Percentiles rank a stretch among this genome's conserved stretches.
Evolutionary conservation across 108 stramenopile genomes (phyloP).

Genomic region (Cyclotella kingstonii): DNA sequence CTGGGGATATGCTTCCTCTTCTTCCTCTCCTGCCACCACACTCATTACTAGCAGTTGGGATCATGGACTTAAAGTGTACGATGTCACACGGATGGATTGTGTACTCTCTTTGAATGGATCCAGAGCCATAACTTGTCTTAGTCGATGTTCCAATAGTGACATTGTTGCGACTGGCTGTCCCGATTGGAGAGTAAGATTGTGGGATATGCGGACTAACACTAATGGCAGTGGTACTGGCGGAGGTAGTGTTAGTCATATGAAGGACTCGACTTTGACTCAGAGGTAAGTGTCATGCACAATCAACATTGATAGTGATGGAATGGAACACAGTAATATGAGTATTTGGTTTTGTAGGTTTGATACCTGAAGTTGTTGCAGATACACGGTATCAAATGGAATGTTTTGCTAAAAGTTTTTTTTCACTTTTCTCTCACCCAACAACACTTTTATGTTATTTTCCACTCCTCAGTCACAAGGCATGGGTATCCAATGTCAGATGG

Average conservation of each 20-base stretch:
- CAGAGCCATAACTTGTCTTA: slow-evolving; percentile 67
- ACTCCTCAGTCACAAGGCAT: slow-evolving; percentile 83
- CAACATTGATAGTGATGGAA: no score
- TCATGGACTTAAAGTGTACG: slow-evolving; percentile 76
- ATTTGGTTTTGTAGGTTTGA: background rate
- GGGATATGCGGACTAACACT: slow-evolving; percentile 58
- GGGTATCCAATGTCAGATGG: slow-evolving; percentile 84
- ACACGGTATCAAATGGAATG: background rate
- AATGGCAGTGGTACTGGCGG: slow-evolving; percentile 27
- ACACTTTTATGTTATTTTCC: slow-evolving; percentile 21
- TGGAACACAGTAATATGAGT: no score
- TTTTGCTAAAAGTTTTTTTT: background rate
- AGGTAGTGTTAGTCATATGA: slow-evolving; percentile 20
- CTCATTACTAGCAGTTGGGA: slow-evolving; percentile 83
- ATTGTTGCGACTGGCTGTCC: slow-evolving; percentile 82
- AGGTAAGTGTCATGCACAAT: slow-evolving; percentile 43
- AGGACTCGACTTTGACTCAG: slow-evolving; percentile 43
- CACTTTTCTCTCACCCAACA: background rate
- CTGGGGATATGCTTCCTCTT: slow-evolving; percentile 49
- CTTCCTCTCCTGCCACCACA: slow-evolving; percentile 9
- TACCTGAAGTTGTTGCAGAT: background rate
- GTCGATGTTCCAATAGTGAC: slow-evolving; percentile 69
- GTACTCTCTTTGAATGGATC: slow-evolving; percentile 80
- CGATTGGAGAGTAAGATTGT: slow-evolving; percentile 82
- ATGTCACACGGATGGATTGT: slow-evolving; percentile 72